phyloP scores from a whole-genome alignment of 495 filamentous ascomycete species.

The Hypoxylon crocopeplum region DNA sequence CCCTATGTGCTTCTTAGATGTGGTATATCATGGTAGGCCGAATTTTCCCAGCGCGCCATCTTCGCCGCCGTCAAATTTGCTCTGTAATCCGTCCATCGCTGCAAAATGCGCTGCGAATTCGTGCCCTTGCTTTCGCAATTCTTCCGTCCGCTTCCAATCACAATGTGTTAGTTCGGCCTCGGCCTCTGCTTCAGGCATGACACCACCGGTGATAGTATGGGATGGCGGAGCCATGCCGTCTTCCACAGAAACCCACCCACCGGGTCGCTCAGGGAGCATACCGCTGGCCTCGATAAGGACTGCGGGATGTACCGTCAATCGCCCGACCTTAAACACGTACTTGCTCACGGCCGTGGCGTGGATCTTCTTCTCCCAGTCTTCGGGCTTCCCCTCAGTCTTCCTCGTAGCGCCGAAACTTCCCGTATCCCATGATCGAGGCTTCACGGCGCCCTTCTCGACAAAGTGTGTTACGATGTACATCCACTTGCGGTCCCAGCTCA shows the following conservation, averaged over 20 bases:
- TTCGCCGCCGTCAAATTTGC: conserved; percentile 55
- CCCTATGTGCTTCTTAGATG: background rate
- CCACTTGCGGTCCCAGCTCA: conserved; percentile 73
- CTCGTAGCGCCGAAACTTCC: conserved; percentile 42
- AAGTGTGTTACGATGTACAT: conserved; percentile 57
- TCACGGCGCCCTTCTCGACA: conserved; percentile 59
- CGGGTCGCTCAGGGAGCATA: conserved; percentile 67
- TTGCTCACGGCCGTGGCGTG: conserved; percentile 61
- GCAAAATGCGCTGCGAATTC: conserved; percentile 57
- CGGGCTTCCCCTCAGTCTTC: conserved; percentile 33
- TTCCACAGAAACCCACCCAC: conserved; percentile 54
- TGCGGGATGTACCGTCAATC: conserved; percentile 85
- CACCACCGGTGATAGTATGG: conserved; percentile 24
- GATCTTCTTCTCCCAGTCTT: conserved; percentile 49
- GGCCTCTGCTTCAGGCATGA: conserved; percentile 22
- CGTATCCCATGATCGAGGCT: conserved; percentile 50
- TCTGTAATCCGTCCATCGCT: conserved; percentile 57
- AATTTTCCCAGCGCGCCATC: conserved; percentile 56
- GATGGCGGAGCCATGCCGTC: conserved; percentile 40
- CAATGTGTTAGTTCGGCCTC: conserved; percentile 43
- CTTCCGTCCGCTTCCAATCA: conserved; percentile 58
- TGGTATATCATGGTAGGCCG: conserved; percentile 45
- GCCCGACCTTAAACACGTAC: conserved; percentile 72
- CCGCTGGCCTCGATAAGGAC: conserved; percentile 71
- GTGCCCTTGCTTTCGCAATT: conserved; percentile 53